Evolutionary conservation across 1,139 yeast genomes (phyloP), one percentile per base, ranked within the genome.

Genomic region (Hansenula sp.): DNA sequence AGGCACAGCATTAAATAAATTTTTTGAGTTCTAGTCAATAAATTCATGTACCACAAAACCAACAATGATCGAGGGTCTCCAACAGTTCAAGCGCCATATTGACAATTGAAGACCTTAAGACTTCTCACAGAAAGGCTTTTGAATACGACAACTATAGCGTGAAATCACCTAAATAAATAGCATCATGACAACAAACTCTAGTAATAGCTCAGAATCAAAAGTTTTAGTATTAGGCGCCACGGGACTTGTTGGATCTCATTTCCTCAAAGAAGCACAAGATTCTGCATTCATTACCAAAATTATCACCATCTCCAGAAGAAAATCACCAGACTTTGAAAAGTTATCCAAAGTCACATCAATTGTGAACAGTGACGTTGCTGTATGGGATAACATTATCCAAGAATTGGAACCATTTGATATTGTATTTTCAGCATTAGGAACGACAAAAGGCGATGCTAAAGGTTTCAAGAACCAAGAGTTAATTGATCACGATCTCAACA

Each of bases 261-360:
- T 50, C 32, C 18, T 47, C 8, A 28, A 37, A 32, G 43, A 41
- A 34, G 45, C 44, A 11, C 44, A 46, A 22, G 24, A 21, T 10
- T 46, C 48, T 3, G 29, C 21, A 9, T 31, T 36, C 22, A 40
- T 40, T 16, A 34, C 20, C 5, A 53, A 64, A 3, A 59, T 83
- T 11, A 77, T 78, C 43, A 73, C 82, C 3, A 68, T 84, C 9
- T 14, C 50, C 12, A 41, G 48, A 40, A 34, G 39, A 14, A 18
- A 30, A 2, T 34, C 33, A 2, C 24, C 19, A 2, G 19, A 36
- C 13, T 39, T 40, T 13, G n/a, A 31, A 3, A 10, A 17, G 1
- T 14, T 29, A n/a, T 36, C 37, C 11, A 46, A 44, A 29, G 38
- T 51, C 11, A 14, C 28, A 8, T 9, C 38, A 2, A 25, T 49